phyloP scores from a whole-genome alignment of 2,329 filamentous ascomycete genomes.

The Sporothrix sp. region DNA sequence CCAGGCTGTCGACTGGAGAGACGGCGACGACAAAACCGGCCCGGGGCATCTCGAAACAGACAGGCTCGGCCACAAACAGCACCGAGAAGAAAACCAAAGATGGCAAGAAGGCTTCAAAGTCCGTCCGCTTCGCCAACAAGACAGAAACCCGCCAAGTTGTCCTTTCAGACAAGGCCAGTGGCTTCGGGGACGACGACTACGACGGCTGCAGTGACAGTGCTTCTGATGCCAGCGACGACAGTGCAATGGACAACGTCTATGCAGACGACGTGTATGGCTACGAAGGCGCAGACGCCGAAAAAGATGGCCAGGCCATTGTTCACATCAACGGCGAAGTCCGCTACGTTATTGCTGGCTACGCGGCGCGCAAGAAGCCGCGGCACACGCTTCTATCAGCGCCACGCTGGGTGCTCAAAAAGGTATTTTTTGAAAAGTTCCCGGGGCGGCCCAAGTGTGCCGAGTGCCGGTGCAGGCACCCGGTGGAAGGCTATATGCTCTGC shows the following conservation, averaged over 20 bases:
- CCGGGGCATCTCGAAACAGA: no score
- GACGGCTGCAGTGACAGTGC: not conserved
- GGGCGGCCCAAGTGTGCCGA: not conserved
- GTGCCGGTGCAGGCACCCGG: conserved; percentile 5
- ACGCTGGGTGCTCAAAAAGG: not conserved
- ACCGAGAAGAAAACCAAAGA: no score
- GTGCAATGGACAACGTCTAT: not conserved
- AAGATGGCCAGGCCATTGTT: not conserved
- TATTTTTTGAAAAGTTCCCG: conserved; percentile 5
- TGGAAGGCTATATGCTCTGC: conserved; percentile 5
- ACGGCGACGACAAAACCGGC: no score
- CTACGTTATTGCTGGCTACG: not conserved
- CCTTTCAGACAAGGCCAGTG: no score
- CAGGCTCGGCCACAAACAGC: no score
- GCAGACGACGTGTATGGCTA: not conserved
- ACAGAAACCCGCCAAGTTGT: no score
- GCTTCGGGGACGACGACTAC: not conserved
- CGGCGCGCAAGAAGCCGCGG: not conserved
- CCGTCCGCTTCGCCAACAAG: no score
- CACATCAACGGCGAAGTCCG: conserved; percentile 7
- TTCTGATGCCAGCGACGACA: no score
- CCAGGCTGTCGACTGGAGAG: no score
- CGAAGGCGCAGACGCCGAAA: not conserved
- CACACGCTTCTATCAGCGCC: not conserved
- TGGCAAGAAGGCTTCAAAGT: no score